phyloP scores from a whole-genome alignment of 257 asterid species.

The Jacaranda copaia region DNA sequence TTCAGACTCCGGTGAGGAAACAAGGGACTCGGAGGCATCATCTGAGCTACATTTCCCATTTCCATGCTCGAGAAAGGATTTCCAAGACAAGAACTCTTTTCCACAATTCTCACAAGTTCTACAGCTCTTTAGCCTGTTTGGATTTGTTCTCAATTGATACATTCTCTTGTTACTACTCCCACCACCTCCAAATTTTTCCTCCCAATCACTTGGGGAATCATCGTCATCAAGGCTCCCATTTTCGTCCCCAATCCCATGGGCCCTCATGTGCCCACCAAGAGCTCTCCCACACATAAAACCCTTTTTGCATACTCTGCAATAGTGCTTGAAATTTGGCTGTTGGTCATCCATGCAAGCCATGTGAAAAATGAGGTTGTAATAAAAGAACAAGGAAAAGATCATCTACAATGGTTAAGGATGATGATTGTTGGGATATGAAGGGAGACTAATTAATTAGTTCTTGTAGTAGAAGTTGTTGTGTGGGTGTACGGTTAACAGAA shows the following conservation, averaged over 20 bases:
- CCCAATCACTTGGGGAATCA: conserved; percentile 76
- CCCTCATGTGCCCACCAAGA: conserved; percentile 97
- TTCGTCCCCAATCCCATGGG: conserved; percentile 88
- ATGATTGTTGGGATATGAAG: conserved; percentile 14
- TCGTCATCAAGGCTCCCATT: conserved; percentile 62
- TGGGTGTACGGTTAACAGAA: conserved; percentile 57
- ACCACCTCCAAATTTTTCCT: conserved; percentile 59
- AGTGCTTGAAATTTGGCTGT: conserved; percentile 69
- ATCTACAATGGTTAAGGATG: not conserved
- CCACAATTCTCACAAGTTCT: conserved; percentile 88
- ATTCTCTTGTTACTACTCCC: conserved; percentile 58
- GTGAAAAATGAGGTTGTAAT: not conserved
- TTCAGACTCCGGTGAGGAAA: conserved; percentile 65
- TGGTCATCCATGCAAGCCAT: conserved; percentile 61
- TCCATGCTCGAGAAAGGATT: conserved; percentile 92
- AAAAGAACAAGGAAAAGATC: not conserved
- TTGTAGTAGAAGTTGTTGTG: conserved; percentile 62
- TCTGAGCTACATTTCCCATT: conserved; percentile 86
- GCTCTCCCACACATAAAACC: conserved; percentile 97
- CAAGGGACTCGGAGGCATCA: conserved; percentile 72
- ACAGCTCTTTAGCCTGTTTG: conserved; percentile 77
- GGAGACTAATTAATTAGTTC: conserved; percentile 42
- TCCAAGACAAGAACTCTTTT: conserved; percentile 88
- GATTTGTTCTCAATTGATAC: conserved; percentile 87
- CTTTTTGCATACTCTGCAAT: conserved; percentile 90